Evolutionary conservation across 495 filamentous ascomycete genomes (phyloP), one percentile per base, ranked within the genome.

Genomic region (Talaromyces wortmannii): DNA sequence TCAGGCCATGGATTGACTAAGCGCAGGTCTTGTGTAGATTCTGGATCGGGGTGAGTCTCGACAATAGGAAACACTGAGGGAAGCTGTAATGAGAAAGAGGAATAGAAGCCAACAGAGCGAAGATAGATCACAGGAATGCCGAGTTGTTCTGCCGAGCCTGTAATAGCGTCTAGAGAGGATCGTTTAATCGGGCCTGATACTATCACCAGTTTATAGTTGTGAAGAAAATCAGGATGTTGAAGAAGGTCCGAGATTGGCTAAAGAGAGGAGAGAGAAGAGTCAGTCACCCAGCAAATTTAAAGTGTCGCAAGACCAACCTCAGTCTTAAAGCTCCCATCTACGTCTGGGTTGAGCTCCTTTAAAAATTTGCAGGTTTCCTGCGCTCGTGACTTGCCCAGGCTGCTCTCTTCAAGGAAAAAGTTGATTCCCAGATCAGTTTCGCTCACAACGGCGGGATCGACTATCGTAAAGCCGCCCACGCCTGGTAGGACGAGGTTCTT

Each of bases 401-500:
- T 86, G 18, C 79, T 73, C 59, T 89, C 83, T 57, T 95, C 90
- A 8, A 97, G 75, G 59, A 99, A 97, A 79, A 99, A 99, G 70
- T 97, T 97, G 55, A 96, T 87, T 4, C 94, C 94, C 44, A 97
- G 68, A 62, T 99, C 95, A 10, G 82, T 75, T 57, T 97, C 90
- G 0, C 75, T 78, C 16, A 99, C 92, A 8, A 74, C 68, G 0
- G 83, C 80, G 8, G 87, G 83, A 63, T 99, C 94, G 46, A 91
- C 83, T 56, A 99, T 95, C 3, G 89, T 95, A 66, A 96, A 97
- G n/a, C 86, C 84, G 11, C 95, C 94, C 64, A 97, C 86, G 31
- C 92, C 90, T 55, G 94, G 94, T 45, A 99, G 71, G 1, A 97
- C 88, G 18, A 99, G 82, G 67, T 99, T 99, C 79, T 99, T 99